These are phyloP conservation scores for Microbotryomycetes sp. DNA, from an alignment of 1,284 basidiomycete genomes.

Conservation along the genomic window DNA sequence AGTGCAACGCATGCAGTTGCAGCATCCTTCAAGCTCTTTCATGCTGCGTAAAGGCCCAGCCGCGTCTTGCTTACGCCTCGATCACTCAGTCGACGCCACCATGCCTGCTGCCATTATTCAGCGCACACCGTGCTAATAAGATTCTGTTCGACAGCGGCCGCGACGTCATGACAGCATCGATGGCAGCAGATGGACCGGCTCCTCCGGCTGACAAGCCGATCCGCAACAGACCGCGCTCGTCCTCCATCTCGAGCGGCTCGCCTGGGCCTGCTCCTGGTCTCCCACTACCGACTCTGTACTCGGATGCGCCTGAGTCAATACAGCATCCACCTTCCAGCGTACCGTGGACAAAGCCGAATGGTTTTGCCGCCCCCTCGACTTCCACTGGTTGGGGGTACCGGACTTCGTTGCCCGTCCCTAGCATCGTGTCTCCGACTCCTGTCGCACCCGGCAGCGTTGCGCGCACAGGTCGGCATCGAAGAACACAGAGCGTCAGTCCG, in stretches of 20 bases:
- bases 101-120: too few relatives aligned
- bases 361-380: background rate
- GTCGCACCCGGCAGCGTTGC: slow-evolving; percentile 10
- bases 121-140: too few relatives aligned
- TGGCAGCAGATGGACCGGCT: too few relatives aligned
- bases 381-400: slow-evolving; percentile 7
- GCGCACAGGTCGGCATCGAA: slow-evolving; percentile 16
- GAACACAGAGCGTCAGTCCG: slow-evolving; percentile 25
- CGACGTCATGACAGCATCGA: too few relatives aligned
- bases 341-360: background rate
- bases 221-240: slow-evolving; percentile 15
- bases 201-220: background rate
- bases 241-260: slow-evolving; percentile 26
- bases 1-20: too few relatives aligned
- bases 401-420: slow-evolving; percentile 10
- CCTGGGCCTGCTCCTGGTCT: slow-evolving; percentile 14
- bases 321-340: background rate
- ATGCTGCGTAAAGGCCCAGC: too few relatives aligned
- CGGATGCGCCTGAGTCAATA: background rate
- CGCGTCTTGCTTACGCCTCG: too few relatives aligned
- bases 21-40: too few relatives aligned
- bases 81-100: too few relatives aligned
- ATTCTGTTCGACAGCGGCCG: too few relatives aligned
- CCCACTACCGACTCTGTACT: slow-evolving; percentile 2
- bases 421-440: slow-evolving; percentile 18